A percentile compares a stretch with the other conserved stretches of the same genome.
Conservation (phyloP, 345 rosid genomes). For the Eucalyptus cloeziana region DNA sequence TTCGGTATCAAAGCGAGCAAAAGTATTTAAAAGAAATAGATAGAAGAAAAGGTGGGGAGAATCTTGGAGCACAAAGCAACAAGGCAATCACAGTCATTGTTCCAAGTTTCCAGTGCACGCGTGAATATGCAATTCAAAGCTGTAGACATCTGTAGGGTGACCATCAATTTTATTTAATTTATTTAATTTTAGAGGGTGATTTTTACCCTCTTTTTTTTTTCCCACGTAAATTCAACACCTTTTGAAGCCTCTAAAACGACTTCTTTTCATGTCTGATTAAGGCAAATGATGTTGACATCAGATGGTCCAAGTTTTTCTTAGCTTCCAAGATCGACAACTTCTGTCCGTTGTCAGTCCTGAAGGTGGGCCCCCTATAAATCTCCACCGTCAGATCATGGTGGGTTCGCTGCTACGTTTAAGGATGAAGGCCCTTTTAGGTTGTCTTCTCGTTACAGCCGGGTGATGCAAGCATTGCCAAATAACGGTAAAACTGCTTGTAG, state of each 20-base stretch:
- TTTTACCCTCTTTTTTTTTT: background rate
- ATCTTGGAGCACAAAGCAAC: background rate
- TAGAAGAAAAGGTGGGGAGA: background rate
- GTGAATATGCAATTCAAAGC: background rate
- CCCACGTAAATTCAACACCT: background rate
- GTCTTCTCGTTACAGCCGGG: background rate
- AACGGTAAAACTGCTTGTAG: background rate
- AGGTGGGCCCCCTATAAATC: background rate
- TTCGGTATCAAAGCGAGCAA: background rate
- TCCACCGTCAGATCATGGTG: background rate
- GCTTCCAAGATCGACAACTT: background rate
- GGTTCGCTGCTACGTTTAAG: background rate
- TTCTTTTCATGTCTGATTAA: background rate
- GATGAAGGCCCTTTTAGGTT: background rate
- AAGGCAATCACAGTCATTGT: conserved; percentile 1
- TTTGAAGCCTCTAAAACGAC: background rate
- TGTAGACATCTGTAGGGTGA: background rate
- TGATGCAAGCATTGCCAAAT: background rate
- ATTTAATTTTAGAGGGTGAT: background rate
- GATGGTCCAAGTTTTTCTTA: background rate
- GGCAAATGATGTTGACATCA: background rate
- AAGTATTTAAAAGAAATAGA: background rate
- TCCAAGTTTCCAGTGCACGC: conserved; percentile 11
- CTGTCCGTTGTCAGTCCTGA: background rate
- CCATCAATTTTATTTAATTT: background rate